These are phyloP conservation scores for Amoeboradix gromovi DNA, from an alignment of 371 early-diverging fungal species.

Conservation along the genomic window DNA sequence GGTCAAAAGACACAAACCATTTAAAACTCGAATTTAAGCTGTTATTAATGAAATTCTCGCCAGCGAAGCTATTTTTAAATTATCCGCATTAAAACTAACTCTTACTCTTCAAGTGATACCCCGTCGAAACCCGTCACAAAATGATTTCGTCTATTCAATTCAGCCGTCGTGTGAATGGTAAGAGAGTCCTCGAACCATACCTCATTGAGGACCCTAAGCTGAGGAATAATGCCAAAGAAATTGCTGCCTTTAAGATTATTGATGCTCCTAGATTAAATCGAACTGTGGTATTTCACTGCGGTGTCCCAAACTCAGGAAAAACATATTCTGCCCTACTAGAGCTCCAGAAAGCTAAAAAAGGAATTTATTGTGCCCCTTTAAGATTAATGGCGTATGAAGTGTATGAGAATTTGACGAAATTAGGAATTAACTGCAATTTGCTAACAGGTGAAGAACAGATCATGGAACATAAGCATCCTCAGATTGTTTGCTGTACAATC, in stretches of 20 bases:
- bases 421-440: slow-evolving; percentile 43
- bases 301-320: slow-evolving; percentile 90
- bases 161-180: background rate
- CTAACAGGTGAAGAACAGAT: slow-evolving; percentile 62
- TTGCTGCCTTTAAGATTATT: background rate
- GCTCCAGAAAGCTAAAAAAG: slow-evolving; percentile 27
- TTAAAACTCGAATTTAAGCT: no score
- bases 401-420: slow-evolving; percentile 42
- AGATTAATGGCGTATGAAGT: slow-evolving; percentile 75
- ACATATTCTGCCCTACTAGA: slow-evolving; percentile 56
- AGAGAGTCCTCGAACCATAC: background rate
- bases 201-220: background rate
- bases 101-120: no score
- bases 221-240: background rate
- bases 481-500: slow-evolving; percentile 34
- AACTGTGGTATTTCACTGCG: slow-evolving; percentile 65
- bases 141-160: background rate
- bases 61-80: no score
- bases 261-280: slow-evolving; percentile 3
- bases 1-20: no score
- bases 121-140: no score
- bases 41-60: no score
- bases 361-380: slow-evolving; percentile 69
- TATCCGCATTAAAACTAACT: no score
- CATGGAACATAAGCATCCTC: slow-evolving; percentile 11